Evolutionary conservation across 805 yeast genomes (phyloP).

Genomic region (Metschnikowia sp.): DNA sequence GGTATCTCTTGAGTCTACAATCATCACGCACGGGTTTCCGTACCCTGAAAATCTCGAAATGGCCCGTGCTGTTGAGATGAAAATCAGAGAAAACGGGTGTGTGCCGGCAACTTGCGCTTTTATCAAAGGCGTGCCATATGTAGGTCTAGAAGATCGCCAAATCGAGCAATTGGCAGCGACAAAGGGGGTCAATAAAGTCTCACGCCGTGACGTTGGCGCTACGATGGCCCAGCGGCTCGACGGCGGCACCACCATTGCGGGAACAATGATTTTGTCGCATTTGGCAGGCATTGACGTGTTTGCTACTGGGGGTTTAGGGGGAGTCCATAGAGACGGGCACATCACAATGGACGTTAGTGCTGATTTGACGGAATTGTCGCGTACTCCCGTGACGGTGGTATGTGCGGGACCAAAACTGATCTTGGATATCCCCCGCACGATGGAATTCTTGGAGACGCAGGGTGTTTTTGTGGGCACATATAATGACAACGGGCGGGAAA

Average conservation of each 20-base stretch:
- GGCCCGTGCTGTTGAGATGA: constrained; percentile 66
- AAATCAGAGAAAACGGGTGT: constrained; percentile 60
- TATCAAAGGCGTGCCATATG: constrained; percentile 63
- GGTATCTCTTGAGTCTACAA: constrained; percentile 83
- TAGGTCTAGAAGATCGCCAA: constrained; percentile 55
- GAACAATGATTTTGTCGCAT: constrained; percentile 79
- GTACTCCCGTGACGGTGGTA: constrained; percentile 84
- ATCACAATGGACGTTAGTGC: constrained; percentile 79
- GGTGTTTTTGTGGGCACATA: constrained; percentile 81
- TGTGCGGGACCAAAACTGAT: constrained; percentile 91
- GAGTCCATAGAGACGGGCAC: constrained; percentile 81
- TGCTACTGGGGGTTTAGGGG: constrained; percentile 93
- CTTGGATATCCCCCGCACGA: constrained; percentile 72
- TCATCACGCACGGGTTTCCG: constrained; percentile 87
- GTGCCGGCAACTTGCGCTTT: constrained; percentile 86
- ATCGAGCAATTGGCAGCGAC: constrained; percentile 48
- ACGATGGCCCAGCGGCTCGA: constrained; percentile 59
- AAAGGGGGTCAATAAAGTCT: constrained; percentile 53
- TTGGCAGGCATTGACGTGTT: constrained; percentile 77
- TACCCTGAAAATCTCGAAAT: constrained; percentile 69
- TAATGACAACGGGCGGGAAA: constrained; percentile 46
- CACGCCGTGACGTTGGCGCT: constrained; percentile 75
- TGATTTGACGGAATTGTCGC: constrained; percentile 78
- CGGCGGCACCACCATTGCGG: constrained; percentile 91
- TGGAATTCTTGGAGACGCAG: constrained; percentile 86